Base-by-base conservation (phyloP, 495 filamentous ascomycete genomes). In the Xanthoparmelia taractica region DNA sequence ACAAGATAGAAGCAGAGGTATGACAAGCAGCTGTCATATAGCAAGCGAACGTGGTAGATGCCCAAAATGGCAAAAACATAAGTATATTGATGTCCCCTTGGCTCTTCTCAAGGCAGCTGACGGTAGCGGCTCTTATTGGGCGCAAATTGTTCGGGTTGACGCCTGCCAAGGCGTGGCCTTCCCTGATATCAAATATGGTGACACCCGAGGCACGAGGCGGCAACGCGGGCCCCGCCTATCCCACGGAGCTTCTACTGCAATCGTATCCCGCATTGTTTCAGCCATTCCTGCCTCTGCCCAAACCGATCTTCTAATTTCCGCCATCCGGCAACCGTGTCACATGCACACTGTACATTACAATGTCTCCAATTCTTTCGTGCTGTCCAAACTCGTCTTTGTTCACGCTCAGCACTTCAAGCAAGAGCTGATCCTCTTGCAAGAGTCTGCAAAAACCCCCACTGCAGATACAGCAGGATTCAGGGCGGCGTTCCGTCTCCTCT, bases 21-120 rank as follows among this genome's bases (percentile, higher is more conserved):
- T 52, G 55, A 34, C 34, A 57, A 59, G 43, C 37, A 63, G 50
- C 38, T n/a, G 31, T 45, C 50, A 54, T 17, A 10, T 31, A 33
- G 50, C 50, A 33, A 54, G 29, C 15, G 27, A 33, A 31, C 1
- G 17, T 33, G 50, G 29, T 33, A 33, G 29, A 33, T n/a, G 27
- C 29, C 15, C 29, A 33, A 33, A 12, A 54, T n/a, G n/a, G n/a
- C n/a, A n/a, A n/a, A n/a, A n/a, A n/a, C n/a, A n/a, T 10, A n/a
- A 54, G 2, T 5, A 54, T 31, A 5, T 25, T 5, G 17, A 54
- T 33, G 17, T 34, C 6, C 27, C 29, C 17, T 54, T 33, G 17
- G 29, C 50, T 54, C 29, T 54, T 54, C 50, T 31, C 17, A 54
- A 54, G 50, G 50, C 29, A 31, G 50, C 15, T 20, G 29, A 34